Conservation (phyloP, 441 rosid species). For the Pelargonium fulgidum region DNA sequence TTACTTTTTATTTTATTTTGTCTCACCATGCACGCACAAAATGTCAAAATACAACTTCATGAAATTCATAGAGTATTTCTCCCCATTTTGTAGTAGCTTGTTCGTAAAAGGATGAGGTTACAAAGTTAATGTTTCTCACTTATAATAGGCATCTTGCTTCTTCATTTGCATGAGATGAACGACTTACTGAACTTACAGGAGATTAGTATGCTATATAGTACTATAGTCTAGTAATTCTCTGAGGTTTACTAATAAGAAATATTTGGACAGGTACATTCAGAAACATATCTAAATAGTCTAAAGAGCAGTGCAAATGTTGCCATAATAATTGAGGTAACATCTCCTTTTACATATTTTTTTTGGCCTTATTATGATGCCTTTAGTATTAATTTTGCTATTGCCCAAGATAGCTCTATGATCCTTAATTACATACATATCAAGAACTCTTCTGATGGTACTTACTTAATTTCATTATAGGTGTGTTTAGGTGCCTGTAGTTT, state of each 20-base stretch:
- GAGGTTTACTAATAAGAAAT: slow-evolving; percentile 12
- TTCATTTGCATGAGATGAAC: background rate
- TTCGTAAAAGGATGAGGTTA: background rate
- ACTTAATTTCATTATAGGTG: background rate
- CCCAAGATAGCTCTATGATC: background rate
- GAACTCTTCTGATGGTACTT: background rate
- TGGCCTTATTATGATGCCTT: background rate
- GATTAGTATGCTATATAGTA: background rate
- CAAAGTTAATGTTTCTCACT: background rate
- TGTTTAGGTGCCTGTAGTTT: background rate
- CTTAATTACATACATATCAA: background rate
- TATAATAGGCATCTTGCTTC: background rate
- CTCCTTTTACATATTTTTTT: slow-evolving; percentile 9
- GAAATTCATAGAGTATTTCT: background rate
- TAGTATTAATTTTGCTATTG: background rate
- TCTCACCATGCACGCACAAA: background rate
- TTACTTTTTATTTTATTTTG: background rate
- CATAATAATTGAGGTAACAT: slow-evolving; percentile 63
- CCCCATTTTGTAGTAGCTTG: too few species aligned
- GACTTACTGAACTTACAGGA: background rate
- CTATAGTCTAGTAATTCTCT: background rate
- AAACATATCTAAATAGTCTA: slow-evolving; percentile 63
- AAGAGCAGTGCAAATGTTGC: slow-evolving; percentile 71
- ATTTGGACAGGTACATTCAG: slow-evolving; percentile 63
- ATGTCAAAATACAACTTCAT: background rate